Evolutionary conservation across 2,329 filamentous ascomycete genomes (phyloP), one percentile per base, ranked within the genome.

Genomic region (Microdochium nivale): DNA sequence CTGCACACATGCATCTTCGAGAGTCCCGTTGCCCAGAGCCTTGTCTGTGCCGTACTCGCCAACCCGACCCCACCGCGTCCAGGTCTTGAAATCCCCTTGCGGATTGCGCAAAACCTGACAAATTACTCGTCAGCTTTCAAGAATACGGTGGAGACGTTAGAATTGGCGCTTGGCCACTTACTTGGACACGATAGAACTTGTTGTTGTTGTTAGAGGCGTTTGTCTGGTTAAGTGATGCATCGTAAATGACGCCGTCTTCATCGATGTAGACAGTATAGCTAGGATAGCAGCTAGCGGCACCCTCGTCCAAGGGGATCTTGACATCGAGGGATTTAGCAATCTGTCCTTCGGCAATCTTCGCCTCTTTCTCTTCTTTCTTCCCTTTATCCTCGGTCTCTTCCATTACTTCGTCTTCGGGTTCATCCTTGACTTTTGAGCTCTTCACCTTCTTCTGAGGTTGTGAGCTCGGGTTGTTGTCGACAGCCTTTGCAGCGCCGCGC

Each of bases 11-110:
- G 80, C 79, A 25, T 69, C 63, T 0, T 56, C 56, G 1, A 83
- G 61, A 1, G 55, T 59, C 3, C 74, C 73, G 24, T 62, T 51
- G 21, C 73, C 74, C 1, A 81, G 63, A 2, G 66, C 50, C 13
- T 70, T 72, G 14, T 62, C 72, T 58, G 80, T 74, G 4, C 82
- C 82, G 11, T 58, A 61, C 52, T 84, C 81, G 7, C 82, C 81
- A 23, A 95, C 88, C 23, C 90, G 81, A 23, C 90, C 90, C 88
- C 87, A 95, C 52, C 88, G 78, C 2, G 85, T 89, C 86, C 87
- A 92, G 0, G 80, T 83, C 44, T 74, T 70, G 64, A 75, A 87
- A 10, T 67, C 55, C 2, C 68, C 61, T 14, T 57, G 55, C 23
- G 59, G 57, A 35, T 70, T 68, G 19, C 69, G 67, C 24, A 81